These are phyloP conservation scores for Chrysanthemum makinoi DNA, from an alignment of 129 eudicot genomes.

Conservation along the genomic window DNA sequence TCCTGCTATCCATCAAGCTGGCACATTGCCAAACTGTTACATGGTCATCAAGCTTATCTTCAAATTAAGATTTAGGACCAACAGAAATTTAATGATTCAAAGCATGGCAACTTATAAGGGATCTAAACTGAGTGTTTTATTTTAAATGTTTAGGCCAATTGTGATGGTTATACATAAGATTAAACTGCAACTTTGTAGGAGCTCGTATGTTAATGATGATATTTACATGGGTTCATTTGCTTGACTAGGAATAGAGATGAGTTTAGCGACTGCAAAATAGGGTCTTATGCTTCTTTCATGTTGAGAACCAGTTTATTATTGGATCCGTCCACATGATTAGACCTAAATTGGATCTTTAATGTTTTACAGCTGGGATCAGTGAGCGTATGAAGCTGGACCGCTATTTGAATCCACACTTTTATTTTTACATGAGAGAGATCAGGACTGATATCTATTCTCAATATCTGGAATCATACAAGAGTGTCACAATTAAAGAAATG, in stretches of 20 bases:
- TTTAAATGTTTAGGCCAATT: too few relatives aligned
- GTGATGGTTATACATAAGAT: too few relatives aligned
- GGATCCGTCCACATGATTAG: background rate
- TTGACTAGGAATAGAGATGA: too few relatives aligned
- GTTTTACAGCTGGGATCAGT: conserved; percentile 70
- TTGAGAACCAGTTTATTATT: background rate
- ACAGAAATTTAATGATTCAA: too few relatives aligned
- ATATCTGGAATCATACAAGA: conserved; percentile 90
- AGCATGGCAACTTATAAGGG: too few relatives aligned
- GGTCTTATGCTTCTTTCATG: too few relatives aligned
- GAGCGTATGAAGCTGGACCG: conserved; percentile 84
- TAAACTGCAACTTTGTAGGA: too few relatives aligned
- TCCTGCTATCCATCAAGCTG: background rate
- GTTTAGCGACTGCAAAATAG: too few relatives aligned
- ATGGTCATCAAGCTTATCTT: background rate
- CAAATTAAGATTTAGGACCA: background rate
- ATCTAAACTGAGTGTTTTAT: too few relatives aligned
- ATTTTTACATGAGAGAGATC: conserved; percentile 94
- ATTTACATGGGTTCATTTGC: too few relatives aligned
- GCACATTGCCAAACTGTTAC: background rate
- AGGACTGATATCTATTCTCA: conserved; percentile 87
- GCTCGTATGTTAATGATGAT: too few relatives aligned
- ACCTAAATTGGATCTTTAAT: background rate
- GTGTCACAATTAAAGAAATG: conserved; percentile 98
- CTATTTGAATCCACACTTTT: conserved; percentile 82